Evolutionary conservation across 2,329 filamentous ascomycete genomes (phyloP).

Genomic region (Tricladium varicosporioides): DNA sequence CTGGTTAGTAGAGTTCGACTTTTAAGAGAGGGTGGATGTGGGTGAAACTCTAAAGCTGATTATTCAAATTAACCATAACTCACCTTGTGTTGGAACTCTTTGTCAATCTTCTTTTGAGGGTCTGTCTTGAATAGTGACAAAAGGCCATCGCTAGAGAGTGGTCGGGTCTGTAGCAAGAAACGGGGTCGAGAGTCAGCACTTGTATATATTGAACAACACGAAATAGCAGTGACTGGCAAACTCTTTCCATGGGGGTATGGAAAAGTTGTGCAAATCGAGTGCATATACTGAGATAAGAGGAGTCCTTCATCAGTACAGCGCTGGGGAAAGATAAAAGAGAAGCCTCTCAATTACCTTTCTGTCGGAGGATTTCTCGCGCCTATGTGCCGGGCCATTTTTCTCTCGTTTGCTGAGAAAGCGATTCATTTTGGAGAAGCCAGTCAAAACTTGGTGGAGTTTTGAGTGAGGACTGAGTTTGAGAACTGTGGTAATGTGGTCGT

Average conservation of each 20-base stretch:
- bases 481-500: neutral
- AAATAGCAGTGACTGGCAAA: conserved; percentile 18
- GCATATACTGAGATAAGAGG: conserved; percentile 14
- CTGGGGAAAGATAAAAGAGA: conserved; percentile 8
- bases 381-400: conserved; percentile 51
- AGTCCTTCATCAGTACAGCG: conserved; percentile 10
- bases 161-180: conserved; percentile 43
- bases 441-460: neutral
- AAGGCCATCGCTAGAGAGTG: conserved; percentile 55
- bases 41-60: too few species aligned
- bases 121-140: conserved; percentile 64
- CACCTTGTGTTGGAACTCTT: conserved; percentile 49
- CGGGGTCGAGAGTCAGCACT: conserved; percentile 27
- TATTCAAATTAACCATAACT: neutral
- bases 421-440: conserved; percentile 43
- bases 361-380: conserved; percentile 44
- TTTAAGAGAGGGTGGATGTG: too few species aligned
- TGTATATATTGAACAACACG: conserved; percentile 16
- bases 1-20: conserved; percentile 6
- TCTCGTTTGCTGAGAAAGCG: conserved; percentile 71
- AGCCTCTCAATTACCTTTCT: conserved; percentile 45
- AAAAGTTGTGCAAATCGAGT: conserved; percentile 25
- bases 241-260: conserved; percentile 21
- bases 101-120: conserved; percentile 52
- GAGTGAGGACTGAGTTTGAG: neutral